Evolutionary conservation across 2,329 filamentous ascomycete genomes (phyloP), one percentile per base, ranked within the genome.

Genomic region (Botryotinia calthae): DNA sequence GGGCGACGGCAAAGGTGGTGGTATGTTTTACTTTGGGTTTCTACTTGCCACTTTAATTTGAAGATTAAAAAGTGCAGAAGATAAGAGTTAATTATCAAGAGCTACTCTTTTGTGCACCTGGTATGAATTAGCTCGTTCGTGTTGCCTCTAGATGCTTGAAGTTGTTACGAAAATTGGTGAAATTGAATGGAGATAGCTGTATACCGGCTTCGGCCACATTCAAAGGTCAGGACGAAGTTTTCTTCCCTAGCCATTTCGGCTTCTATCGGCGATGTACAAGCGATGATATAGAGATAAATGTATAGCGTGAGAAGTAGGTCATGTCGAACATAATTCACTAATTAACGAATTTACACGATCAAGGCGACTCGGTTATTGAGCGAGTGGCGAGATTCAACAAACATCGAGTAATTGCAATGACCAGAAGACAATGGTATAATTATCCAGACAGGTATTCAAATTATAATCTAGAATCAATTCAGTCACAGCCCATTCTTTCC

Each of bases 221-320:
- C 12, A 16, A n/a, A n/a, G 12, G n/a, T 16, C 1, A 18, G 1
- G 7, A 18, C 0, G 1, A 54, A 18, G 4, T 2, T 54, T 28
- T 1, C n/a, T n/a, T n/a, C n/a, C n/a, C n/a, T 14, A 25, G 10
- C 12, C 25, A 51, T 14, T 51, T 14, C 4, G 8, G n/a, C n/a
- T 28, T 54, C n/a, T 18, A 54, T 16, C 7, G 51, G 6, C 5
- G n/a, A 54, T 4, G 51, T 18, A 54, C 12, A 28, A 28, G 14
- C n/a, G 2, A 54, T 8, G 25, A 20, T 0, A n/a, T n/a, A 2
- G 10, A 28, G 14, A 44, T 12, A 7, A 18, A 8, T n/a, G 5
- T 28, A 9, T 28, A 28, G 25, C n/a, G 14, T 63, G 25, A 42
- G 25, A 22, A 31, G 18, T 6, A 1, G 8, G 12, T 44, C 6